Base-by-base conservation (phyloP, 768 basidiomycete species). In the Auricularia sp. region DNA sequence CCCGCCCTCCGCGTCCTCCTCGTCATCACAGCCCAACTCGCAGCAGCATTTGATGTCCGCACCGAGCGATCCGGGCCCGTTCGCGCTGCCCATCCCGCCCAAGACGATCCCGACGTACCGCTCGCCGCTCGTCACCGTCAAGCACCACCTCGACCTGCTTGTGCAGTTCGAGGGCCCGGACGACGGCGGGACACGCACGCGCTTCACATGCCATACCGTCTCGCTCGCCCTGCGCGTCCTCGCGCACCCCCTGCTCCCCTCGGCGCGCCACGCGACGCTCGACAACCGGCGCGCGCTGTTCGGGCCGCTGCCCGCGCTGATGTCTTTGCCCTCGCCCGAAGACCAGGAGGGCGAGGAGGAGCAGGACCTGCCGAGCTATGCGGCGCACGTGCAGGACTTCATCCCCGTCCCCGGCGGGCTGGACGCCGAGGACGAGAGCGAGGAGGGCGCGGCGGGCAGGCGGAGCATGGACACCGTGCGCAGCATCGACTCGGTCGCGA, bases 181-280 rank as follows among this genome's bases (percentile, higher is more conserved):
- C 2, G 11, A 11, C 54, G 54, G 29, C 56, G 33, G 4, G 14
- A 4, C 29, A 6, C 29, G 16, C 56, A 10, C 16, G 56, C 29
- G 29, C 29, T 35, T 29, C 29, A 10, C 3, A 7, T 24, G 24
- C 34, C 21, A 35, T 59, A 59, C 14, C 56, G 24, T 59, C 74
- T 94, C 94, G 1, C 81, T 98, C 5, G 95, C 95, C 0, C 75
- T 98, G 39, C 85, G 90, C 71, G 81, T 98, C 62, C 86, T 98
- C 24, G 87, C 95, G 68, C 73, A 82, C 65, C 79, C 83, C 11
- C 77, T 96, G 1, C 79, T 90, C 11, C 80, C 86, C 14, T 94
- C 96, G 72, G 89, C 92, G 1, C 81, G 87, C 39, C 78, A 82
- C 1, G 82, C 85, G 33, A 89, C 92, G 3, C 79, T 86, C 21